Conservation (phyloP, 768 basidiomycete genomes). For the Obba rivulosa region DNA sequence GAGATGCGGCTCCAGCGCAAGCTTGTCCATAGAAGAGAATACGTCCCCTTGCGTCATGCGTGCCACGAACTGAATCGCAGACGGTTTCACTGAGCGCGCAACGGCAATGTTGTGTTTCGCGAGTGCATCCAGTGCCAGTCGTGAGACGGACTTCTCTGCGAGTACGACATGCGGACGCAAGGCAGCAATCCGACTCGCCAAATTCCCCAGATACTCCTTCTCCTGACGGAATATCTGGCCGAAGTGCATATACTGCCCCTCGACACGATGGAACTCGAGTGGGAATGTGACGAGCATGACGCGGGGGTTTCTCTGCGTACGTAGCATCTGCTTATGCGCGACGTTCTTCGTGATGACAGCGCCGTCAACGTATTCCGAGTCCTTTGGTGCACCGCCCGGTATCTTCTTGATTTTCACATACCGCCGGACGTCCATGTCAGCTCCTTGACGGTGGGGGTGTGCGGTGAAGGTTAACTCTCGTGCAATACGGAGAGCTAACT, state of each 20-base stretch:
- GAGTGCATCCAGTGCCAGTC: conserved; percentile 84
- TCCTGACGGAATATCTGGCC: conserved; percentile 89
- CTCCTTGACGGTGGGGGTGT: conserved; percentile 68
- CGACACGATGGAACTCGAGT: conserved; percentile 86
- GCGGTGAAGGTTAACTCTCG: conserved; percentile 78
- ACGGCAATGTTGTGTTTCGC: conserved; percentile 84
- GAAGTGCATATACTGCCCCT: conserved; percentile 90
- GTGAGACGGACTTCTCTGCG: conserved; percentile 87
- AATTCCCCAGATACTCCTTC: conserved; percentile 84
- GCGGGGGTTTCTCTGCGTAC: conserved; percentile 77
- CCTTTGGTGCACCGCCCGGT: conserved; percentile 84
- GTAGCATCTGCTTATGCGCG: conserved; percentile 91
- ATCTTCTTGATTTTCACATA: conserved; percentile 99
- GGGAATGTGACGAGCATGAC: conserved; percentile 97
- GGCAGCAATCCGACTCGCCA: conserved; percentile 86
- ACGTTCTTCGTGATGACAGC: conserved; percentile 98
- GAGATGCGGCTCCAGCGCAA: conserved; percentile 82
- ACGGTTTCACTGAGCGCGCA: conserved; percentile 82
- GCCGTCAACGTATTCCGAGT: conserved; percentile 96
- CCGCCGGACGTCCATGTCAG: conserved; percentile 90
- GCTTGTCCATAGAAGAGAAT: conserved; percentile 91
- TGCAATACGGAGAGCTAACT: conserved; percentile 80
- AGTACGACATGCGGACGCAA: conserved; percentile 89
- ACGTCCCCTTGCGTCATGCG: conserved; percentile 94
- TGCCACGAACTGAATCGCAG: conserved; percentile 83